Evolutionary conservation across 257 asterid genomes (phyloP), one percentile per base, ranked within the genome.

Genomic region (Ballota nigra): DNA sequence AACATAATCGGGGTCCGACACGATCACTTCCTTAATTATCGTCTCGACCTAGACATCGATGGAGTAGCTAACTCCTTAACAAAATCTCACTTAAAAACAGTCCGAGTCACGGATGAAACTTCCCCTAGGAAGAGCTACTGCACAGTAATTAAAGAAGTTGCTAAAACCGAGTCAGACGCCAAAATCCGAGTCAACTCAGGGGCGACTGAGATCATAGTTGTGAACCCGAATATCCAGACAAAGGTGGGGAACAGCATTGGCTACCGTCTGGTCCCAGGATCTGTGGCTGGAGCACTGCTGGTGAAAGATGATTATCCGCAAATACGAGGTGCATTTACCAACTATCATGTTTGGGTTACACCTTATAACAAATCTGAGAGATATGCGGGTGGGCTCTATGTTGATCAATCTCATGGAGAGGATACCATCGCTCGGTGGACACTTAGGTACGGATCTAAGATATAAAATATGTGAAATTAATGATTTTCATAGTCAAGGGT

Each of bases 281-380:
- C 81, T 0, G 69, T 43, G 22, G 80, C 34, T 0, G 69, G 66
- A 38, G 58, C 83, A 3, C 29, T 83, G 56, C 20, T 80, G 15
- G 12, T 15, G 10, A 66, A 68, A 9, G 57, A 80, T 5, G 85
- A 77, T 41, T 45, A 63, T 0, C 72, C 69, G 4, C 81, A 80
- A 11, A 72, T 71, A 5, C 77, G 85, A 2, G 83, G 73, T 24
- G 80, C 70, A 0, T 75, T 77, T 61, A 77, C 67, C 4, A 68
- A 80, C 52, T 80, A 75, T 10, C 70, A 80, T 24, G 75, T 77
- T 70, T 83, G 87, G 87, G 87, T 80, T 10, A 83, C 85, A 8
- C 85, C 83, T 4, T 83, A 80, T 75, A 75, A 77, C 23, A 74
- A 38, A 31, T 80, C 80, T 0, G 85, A 83, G 73, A 80, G 72